Evolutionary conservation across 371 early-diverging fungal genomes (phyloP), one percentile per base, ranked within the genome.

Genomic region (Mucor mucedo): DNA sequence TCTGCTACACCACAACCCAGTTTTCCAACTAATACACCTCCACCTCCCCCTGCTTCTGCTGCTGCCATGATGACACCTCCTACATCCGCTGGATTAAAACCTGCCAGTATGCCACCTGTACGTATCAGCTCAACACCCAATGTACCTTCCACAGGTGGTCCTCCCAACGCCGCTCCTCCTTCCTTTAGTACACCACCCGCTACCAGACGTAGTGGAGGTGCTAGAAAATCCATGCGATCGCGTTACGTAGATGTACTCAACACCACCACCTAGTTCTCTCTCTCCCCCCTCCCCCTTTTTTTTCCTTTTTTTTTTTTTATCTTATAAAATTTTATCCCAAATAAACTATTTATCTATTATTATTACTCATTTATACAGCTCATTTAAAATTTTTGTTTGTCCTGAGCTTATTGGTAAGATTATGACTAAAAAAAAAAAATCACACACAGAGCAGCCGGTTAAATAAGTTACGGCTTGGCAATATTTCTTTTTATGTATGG

Each of bases 181-280:
- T 10, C 60, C n/a, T 68, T 66, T 53, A 72, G 48, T 30, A 70
- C 68, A 2, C 74, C 77, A 5, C 79, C 76, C 29, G 52, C 53
- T 55, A 52, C 56, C 16, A 64, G 71, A 66, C 68, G 69, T 59
- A 62, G 69, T 40, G 63, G 66, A 40, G 69, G 71, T 44, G 66
- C 67, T 33, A 71, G 69, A 58, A 81, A 81, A 45, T 69, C 79
- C 7, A 77, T 77, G 79, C 77, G 82, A 5, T 71, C 77, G 35
- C 77, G 82, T 29, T 81, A 81, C 66, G 77, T 81, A 54, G 82
- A 81, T 72, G 82, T 81, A 50, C 67, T 81, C 41, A 81, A 78
- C 56, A 68, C 70, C 52, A 45, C 63, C 13, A 56, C 44, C 30
- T 48, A 63, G 2, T 14, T 14, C 2, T 2, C 29, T 1, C 16